Conservation (phyloP, 306 rosid genomes). For the Rubus parviflorus region DNA sequence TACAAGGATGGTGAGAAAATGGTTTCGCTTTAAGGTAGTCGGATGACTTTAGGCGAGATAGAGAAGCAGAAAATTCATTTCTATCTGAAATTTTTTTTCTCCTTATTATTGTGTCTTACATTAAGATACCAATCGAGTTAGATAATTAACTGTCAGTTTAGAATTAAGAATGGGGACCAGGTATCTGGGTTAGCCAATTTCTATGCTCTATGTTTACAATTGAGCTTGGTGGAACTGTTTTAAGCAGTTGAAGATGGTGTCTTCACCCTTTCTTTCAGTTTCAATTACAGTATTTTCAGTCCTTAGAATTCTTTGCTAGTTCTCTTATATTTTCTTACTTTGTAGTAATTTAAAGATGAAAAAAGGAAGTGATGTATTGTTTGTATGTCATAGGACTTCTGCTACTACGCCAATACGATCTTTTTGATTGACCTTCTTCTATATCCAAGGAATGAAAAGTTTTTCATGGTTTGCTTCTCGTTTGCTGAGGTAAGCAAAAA, state of each 20-base stretch:
- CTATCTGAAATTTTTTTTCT: neutral
- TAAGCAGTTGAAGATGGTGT: conserved; percentile 2
- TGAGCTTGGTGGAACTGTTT: conserved; percentile 7
- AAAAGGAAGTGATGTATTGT: conserved; percentile 27
- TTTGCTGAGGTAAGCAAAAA: conserved; percentile 83
- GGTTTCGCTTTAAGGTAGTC: neutral
- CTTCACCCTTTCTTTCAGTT: neutral
- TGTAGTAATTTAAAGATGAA: neutral
- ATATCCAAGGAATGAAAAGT: conserved; percentile 76
- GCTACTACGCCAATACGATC: conserved; percentile 93
- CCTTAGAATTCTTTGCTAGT: neutral
- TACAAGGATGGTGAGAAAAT: neutral
- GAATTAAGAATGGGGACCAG: neutral
- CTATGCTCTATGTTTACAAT: neutral
- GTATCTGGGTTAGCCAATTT: neutral
- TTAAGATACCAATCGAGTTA: neutral
- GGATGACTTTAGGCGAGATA: neutral
- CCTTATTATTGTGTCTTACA: neutral
- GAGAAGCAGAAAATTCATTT: neutral
- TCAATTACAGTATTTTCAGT: neutral
- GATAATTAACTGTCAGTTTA: neutral
- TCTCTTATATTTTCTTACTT: neutral
- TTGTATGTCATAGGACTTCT: conserved; percentile 67
- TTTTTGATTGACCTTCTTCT: conserved; percentile 79
- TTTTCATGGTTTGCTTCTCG: conserved; percentile 90